Conservation (phyloP, 78 protist species). For the Dictyostelium firmibasis region DNA sequence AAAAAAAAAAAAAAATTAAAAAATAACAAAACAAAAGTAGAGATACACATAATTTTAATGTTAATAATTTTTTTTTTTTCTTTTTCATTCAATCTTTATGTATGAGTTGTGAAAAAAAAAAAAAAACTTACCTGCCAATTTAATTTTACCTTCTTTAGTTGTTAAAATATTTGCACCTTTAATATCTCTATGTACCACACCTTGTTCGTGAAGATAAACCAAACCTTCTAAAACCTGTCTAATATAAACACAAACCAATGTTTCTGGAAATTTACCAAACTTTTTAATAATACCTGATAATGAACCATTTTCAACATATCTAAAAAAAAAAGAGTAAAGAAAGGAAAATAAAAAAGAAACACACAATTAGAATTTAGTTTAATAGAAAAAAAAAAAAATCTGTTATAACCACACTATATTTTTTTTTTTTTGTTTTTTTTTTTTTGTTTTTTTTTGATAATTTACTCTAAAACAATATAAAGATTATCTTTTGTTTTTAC, state of each 20-base stretch:
- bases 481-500: conserved; percentile 76
- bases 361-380: too few species aligned
- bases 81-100: too few species aligned
- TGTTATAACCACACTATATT: too few species aligned
- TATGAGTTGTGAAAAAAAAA: neutral
- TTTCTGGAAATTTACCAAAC: conserved; percentile 95
- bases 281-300: conserved; percentile 83
- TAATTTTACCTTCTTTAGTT: conserved; percentile 82
- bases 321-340: neutral
- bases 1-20: neutral
- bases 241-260: conserved; percentile 88
- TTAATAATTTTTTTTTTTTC: too few species aligned
- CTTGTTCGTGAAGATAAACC: conserved; percentile 92
- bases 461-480: conserved; percentile 93
- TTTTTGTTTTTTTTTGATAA: too few species aligned
- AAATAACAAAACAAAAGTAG: neutral
- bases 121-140: conserved; percentile 68
- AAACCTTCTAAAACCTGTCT: conserved; percentile 93
- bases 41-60: too few species aligned
- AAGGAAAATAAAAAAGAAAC: too few species aligned
- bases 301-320: conserved; percentile 95
- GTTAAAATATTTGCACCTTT: conserved; percentile 86
- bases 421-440: too few species aligned
- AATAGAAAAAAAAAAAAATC: neutral
- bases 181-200: conserved; percentile 93